Conservation (phyloP, 1,139 yeast genomes). For the Nematodospora anomalae region DNA sequence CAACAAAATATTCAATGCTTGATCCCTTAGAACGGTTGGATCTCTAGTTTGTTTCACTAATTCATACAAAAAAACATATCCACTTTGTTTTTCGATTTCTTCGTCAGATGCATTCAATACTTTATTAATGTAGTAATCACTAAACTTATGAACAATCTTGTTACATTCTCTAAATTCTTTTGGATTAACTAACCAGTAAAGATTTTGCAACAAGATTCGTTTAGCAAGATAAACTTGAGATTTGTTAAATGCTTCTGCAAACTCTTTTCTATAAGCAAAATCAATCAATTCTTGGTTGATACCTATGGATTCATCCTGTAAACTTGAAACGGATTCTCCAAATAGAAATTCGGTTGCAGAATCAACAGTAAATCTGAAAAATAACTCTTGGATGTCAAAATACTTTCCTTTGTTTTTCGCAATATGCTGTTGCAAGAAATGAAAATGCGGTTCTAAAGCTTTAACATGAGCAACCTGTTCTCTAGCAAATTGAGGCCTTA, state of each 20-base stretch:
- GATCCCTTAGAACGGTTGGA: slow-evolving; percentile 43
- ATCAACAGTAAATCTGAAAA: slow-evolving; percentile 40
- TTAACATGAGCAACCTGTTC: slow-evolving; percentile 52
- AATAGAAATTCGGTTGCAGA: slow-evolving; percentile 44
- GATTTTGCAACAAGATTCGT: slow-evolving; percentile 29
- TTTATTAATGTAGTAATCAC: slow-evolving; percentile 27
- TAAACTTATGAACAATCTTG: slow-evolving; percentile 29
- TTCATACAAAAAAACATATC: slow-evolving; percentile 46
- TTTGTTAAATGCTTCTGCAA: slow-evolving; percentile 30
- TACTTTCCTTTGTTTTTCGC: slow-evolving; percentile 21
- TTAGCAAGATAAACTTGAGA: slow-evolving; percentile 32
- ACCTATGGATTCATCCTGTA: slow-evolving; percentile 33
- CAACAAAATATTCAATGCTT: slow-evolving; percentile 43
- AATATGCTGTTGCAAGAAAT: slow-evolving; percentile 35
- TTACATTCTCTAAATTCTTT: slow-evolving; percentile 22
- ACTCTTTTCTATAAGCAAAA: slow-evolving; percentile 21
- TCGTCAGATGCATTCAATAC: slow-evolving; percentile 29
- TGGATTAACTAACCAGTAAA: slow-evolving; percentile 27
- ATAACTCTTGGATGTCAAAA: slow-evolving; percentile 38
- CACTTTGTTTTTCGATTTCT: slow-evolving; percentile 27
- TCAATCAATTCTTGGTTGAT: slow-evolving; percentile 17
- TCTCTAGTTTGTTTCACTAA: slow-evolving; percentile 46
- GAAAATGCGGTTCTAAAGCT: slow-evolving; percentile 44
- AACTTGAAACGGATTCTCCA: slow-evolving; percentile 35
- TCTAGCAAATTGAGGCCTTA: slow-evolving; percentile 55